A percentile compares a stretch with the other conserved stretches of the same genome.
Conservation (phyloP, 345 rosid genomes). For the Erucastrum elatum region DNA sequence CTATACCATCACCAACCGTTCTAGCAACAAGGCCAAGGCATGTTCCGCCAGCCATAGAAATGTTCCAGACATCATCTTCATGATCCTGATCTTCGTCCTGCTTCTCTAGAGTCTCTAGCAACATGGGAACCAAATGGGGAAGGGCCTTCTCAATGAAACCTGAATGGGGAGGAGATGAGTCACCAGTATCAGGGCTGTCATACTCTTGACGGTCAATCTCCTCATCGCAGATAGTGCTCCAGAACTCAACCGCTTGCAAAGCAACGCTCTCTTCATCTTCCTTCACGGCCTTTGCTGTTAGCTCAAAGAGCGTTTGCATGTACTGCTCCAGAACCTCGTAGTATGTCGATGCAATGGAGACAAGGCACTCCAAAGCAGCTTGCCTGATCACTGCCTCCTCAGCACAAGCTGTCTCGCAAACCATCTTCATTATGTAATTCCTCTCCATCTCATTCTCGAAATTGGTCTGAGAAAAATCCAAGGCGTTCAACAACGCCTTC, state of each 20-base stretch:
- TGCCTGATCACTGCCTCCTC: constrained; percentile 81
- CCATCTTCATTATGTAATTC: constrained; percentile 88
- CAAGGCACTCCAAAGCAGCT: constrained; percentile 96
- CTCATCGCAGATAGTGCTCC: constrained; percentile 98
- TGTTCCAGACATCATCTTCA: constrained; percentile 82
- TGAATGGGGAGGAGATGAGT: constrained; percentile 64
- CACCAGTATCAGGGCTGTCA: constrained; percentile 61
- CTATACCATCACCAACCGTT: constrained; percentile 86
- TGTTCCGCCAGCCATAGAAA: constrained; percentile 98
- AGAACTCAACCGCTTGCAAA: constrained; percentile 93
- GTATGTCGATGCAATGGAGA: constrained; percentile 86
- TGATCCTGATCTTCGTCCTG: constrained; percentile 97
- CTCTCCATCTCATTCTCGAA: constrained; percentile 95
- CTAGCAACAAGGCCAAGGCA: constrained; percentile 93
- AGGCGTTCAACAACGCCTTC: constrained; percentile 74
- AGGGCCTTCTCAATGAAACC: constrained; percentile 80
- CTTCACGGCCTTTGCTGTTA: constrained; percentile 85
- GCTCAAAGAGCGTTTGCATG: constrained; percentile 80
- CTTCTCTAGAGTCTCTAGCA: constrained; percentile 82
- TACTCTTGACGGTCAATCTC: constrained; percentile 92
- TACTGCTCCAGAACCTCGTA: constrained; percentile 85
- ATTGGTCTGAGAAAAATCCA: constrained; percentile 89
- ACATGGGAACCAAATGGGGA: constrained; percentile 68
- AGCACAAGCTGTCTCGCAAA: constrained; percentile 83
- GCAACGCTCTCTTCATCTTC: constrained; percentile 88